Percentiles rank a stretch among this genome's conserved stretches.
Conservation (phyloP, 2,329 filamentous ascomycete genomes). For the Trichoderma sp. region DNA sequence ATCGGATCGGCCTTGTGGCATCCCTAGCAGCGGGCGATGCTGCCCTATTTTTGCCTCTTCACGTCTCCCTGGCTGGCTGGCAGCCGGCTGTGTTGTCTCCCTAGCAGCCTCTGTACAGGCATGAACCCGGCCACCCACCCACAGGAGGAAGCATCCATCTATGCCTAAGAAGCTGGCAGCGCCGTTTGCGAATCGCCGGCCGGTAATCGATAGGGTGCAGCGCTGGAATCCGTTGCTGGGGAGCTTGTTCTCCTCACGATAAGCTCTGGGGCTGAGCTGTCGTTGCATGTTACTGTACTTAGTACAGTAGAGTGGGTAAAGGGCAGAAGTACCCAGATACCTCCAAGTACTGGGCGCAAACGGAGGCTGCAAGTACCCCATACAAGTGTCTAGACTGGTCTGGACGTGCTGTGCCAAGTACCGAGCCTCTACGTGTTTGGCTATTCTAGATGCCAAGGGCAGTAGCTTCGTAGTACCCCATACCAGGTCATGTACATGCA, state of each 20-base stretch:
- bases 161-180: background rate
- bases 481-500: background rate
- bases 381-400: background rate
- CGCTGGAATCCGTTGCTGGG: background rate
- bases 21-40: background rate
- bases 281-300: background rate
- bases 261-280: conserved; percentile 4
- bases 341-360: background rate
- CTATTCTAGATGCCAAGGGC: background rate
- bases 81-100: background rate
- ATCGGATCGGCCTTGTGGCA: conserved; percentile 5
- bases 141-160: background rate
- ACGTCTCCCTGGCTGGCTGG: background rate
- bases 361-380: background rate
- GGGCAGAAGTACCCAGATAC: background rate
- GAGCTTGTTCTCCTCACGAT: conserved; percentile 1
- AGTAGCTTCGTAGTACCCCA: background rate
- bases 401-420: background rate
- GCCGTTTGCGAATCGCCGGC: background rate
- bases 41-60: conserved; percentile 1
- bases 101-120: background rate
- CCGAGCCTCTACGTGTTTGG: background rate
- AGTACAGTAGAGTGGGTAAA: background rate
- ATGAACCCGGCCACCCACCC: background rate
- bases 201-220: background rate